Percentiles rank a stretch among this genome's conserved stretches.
phyloP scores from a whole-genome alignment of 805 yeast species.

The Kurtzmaniella cleridarum region DNA sequence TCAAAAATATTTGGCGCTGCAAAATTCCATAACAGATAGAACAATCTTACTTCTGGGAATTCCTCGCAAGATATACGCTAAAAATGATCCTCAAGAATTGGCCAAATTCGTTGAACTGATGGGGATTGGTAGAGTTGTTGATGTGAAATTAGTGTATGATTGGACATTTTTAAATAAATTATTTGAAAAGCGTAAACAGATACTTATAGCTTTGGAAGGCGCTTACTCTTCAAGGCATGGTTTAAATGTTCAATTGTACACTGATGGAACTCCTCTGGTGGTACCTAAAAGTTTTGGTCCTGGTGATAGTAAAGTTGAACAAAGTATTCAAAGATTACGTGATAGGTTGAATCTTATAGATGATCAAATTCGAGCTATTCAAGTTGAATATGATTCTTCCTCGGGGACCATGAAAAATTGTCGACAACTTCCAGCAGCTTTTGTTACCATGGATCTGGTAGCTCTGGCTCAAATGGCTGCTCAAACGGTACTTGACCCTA shows the following conservation, averaged over 20 bases:
- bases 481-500: conserved; percentile 40
- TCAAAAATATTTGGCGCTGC: conserved; percentile 55
- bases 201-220: conserved; percentile 34
- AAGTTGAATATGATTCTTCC: conserved; percentile 23
- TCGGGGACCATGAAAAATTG: conserved; percentile 27
- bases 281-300: conserved; percentile 13
- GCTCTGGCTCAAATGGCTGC: conserved; percentile 48
- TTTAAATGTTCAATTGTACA: conserved; percentile 36
- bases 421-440: conserved; percentile 41
- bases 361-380: conserved; percentile 29
- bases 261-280: conserved; percentile 27
- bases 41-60: conserved; percentile 53
- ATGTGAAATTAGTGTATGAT: conserved; percentile 43
- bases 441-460: conserved; percentile 43
- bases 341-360: conserved; percentile 32
- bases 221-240: conserved; percentile 39
- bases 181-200: conserved; percentile 25
- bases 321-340: conserved; percentile 28
- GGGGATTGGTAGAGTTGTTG: conserved; percentile 51
- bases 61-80: conserved; percentile 36
- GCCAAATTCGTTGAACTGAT: conserved; percentile 48
- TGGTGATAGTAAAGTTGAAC: conserved; percentile 15
- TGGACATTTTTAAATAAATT: conserved; percentile 38
- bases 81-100: conserved; percentile 36
- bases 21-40: conserved; percentile 54